Conservation (phyloP, 495 filamentous ascomycete species). For the Apiosordaria backusii region DNA sequence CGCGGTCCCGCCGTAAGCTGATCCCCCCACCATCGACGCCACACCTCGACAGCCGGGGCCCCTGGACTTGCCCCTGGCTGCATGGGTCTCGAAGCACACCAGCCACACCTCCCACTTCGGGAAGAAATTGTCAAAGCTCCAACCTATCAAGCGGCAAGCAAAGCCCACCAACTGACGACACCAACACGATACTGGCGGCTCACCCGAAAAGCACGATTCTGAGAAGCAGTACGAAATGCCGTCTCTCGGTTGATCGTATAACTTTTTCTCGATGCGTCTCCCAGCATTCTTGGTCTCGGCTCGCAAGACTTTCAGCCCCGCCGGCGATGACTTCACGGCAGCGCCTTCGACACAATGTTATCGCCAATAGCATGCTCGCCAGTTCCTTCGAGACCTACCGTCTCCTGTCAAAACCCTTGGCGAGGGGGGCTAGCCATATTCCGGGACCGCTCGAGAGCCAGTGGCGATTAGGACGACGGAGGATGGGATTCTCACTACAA, state of each 20-base stretch:
- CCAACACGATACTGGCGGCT: neutral
- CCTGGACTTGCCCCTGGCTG: neutral
- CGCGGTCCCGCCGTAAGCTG: neutral
- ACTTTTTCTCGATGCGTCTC: neutral
- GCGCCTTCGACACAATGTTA: constrained; percentile 18
- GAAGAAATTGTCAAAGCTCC: neutral
- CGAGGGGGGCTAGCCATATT: constrained; percentile 36
- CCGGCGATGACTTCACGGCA: constrained; percentile 36
- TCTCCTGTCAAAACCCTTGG: constrained; percentile 32
- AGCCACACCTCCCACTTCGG: neutral
- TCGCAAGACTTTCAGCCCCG: constrained; percentile 4
- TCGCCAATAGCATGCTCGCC: constrained; percentile 32
- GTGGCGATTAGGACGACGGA: constrained; percentile 49
- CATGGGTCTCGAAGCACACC: neutral
- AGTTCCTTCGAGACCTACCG: constrained; percentile 37
- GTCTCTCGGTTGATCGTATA: neutral
- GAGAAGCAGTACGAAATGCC: neutral
- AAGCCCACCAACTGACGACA: neutral
- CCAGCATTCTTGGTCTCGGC: neutral
- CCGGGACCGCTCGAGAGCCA: constrained; percentile 53
- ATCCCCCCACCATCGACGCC: constrained; percentile 1
- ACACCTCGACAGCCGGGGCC: neutral
- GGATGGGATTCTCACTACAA: constrained; percentile 42
- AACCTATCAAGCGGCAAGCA: neutral
- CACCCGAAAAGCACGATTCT: neutral